phyloP scores from a whole-genome alignment of 352 stramenopile genomes.

The Peronospora tabacina region DNA sequence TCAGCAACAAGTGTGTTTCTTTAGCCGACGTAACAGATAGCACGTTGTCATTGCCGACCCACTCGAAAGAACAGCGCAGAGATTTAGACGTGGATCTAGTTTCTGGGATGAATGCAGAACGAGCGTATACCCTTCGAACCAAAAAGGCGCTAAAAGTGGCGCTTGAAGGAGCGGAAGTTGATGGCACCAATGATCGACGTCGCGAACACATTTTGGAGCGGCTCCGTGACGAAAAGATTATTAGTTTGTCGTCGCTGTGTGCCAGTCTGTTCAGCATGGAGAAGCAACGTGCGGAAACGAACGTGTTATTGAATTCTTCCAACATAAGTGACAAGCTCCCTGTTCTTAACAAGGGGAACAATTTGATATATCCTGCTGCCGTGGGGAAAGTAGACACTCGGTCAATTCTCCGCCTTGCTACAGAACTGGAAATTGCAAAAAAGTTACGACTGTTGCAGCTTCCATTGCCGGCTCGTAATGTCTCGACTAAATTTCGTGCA shows the following conservation, averaged over 20 bases:
- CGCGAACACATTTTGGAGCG: constrained; percentile 56
- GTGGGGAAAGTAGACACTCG: constrained; percentile 64
- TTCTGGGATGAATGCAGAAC: constrained; percentile 15
- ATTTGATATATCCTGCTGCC: constrained; percentile 12
- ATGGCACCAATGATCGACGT: constrained; percentile 50
- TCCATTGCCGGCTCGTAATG: constrained; percentile 58
- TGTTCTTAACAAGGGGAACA: constrained; percentile 11
- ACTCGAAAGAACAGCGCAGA: constrained; percentile 9
- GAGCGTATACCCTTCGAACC: constrained; percentile 32
- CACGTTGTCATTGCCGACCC: background rate
- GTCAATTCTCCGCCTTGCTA: constrained; percentile 62
- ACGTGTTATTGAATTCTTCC: background rate
- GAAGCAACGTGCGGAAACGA: constrained; percentile 24
- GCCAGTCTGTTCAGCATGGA: constrained; percentile 78
- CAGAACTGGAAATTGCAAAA: constrained; percentile 48
- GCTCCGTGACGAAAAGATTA: constrained; percentile 61
- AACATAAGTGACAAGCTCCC: constrained; percentile 8
- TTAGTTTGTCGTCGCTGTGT: constrained; percentile 65
- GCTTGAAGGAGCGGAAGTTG: constrained; percentile 45
- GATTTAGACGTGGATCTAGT: constrained; percentile 2
- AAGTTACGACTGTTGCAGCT: constrained; percentile 51
- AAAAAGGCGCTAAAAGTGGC: constrained; percentile 56
- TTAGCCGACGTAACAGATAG: constrained; percentile 3
- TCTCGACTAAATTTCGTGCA: constrained; percentile 72
- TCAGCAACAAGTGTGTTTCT: constrained; percentile 4